phyloP scores from a whole-genome alignment of 2,329 filamentous ascomycete genomes.

The Coniochaeta sp. region DNA sequence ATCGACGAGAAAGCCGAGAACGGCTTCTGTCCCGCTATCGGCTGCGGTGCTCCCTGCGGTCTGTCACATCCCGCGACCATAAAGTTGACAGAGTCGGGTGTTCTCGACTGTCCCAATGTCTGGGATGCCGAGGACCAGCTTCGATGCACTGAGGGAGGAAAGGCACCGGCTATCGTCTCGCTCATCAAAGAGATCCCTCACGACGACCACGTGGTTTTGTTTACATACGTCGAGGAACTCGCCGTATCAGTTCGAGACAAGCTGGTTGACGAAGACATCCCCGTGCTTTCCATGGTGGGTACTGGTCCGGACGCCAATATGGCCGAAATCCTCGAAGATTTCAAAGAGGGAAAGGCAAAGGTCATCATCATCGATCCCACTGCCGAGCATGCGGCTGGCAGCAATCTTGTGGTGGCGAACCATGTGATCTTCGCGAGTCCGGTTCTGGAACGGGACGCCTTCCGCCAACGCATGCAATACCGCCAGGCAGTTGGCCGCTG shows the following conservation, averaged over 20 bases:
- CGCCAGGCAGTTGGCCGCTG: constrained; percentile 32
- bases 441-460: constrained; percentile 21
- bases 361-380: constrained; percentile 31
- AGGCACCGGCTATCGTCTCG: constrained; percentile 9
- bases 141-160: neutral
- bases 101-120: neutral
- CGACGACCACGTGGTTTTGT: constrained; percentile 26
- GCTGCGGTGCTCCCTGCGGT: constrained; percentile 7
- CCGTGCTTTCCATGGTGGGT: constrained; percentile 6
- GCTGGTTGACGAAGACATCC: constrained; percentile 10
- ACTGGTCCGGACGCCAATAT: constrained; percentile 1
- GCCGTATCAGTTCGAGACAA: constrained; percentile 17
- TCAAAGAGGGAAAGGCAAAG: constrained; percentile 17
- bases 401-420: constrained; percentile 32
- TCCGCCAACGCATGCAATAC: constrained; percentile 26
- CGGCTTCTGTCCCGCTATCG: neutral
- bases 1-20: neutral
- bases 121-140: constrained; percentile 2
- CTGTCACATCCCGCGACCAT: neutral
- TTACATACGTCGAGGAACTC: constrained; percentile 26
- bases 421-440: constrained; percentile 34
- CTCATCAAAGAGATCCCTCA: constrained; percentile 16
- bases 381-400: constrained; percentile 30
- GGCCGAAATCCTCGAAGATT: constrained; percentile 14
- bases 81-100: neutral